These are phyloP conservation scores for Lophiostoma macrostomum DNA, from an alignment of 495 filamentous ascomycete species.

Conservation along the genomic window DNA sequence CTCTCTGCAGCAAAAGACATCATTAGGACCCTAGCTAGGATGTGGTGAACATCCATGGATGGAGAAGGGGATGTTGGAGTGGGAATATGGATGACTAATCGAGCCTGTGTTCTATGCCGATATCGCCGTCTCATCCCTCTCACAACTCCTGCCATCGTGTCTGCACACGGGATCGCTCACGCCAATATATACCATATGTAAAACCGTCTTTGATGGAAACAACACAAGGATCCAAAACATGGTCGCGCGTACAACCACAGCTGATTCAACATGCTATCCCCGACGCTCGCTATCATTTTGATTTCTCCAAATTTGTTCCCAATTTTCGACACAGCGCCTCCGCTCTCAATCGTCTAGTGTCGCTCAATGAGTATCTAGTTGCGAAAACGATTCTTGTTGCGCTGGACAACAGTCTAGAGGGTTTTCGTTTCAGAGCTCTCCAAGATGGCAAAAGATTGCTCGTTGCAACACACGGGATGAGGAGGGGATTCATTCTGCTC, in stretches of 20 bases:
- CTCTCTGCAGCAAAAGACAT: too few species aligned
- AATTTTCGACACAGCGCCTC: slow-evolving; percentile 17
- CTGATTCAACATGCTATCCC: slow-evolving; percentile 20
- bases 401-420: slow-evolving; percentile 19
- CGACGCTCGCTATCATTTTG: slow-evolving; percentile 19
- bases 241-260: not conserved
- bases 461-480: slow-evolving; percentile 7
- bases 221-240: too few species aligned
- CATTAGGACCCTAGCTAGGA: too few species aligned
- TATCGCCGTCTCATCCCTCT: too few species aligned
- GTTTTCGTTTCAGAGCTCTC: slow-evolving; percentile 14
- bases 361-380: slow-evolving; percentile 1
- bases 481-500: slow-evolving; percentile 24
- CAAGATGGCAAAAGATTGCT: slow-evolving; percentile 19
- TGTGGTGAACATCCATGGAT: too few species aligned
- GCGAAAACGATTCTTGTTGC: slow-evolving; percentile 15
- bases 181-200: too few species aligned
- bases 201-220: too few species aligned
- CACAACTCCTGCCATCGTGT: too few species aligned
- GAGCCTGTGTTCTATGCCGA: too few species aligned
- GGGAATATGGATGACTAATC: too few species aligned
- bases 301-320: slow-evolving; percentile 16
- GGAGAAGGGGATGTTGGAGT: too few species aligned
- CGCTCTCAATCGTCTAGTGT: slow-evolving; percentile 4
- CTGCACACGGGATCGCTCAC: too few species aligned